phyloP scores from a whole-genome alignment of 148 eudicot species.

The Rhododendron kiyosumense region DNA sequence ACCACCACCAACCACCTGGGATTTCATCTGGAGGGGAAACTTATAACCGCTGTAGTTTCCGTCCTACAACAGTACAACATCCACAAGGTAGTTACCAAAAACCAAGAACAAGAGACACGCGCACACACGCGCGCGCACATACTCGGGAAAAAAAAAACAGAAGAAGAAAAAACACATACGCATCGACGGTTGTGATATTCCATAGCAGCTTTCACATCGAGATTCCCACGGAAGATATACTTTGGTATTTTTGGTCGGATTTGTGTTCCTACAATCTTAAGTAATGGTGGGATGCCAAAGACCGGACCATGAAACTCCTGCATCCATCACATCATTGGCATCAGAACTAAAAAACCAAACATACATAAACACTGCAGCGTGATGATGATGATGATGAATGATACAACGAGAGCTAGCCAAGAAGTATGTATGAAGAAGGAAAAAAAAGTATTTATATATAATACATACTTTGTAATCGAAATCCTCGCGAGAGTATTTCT shows the following conservation, averaged over 20 bases:
- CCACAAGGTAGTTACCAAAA: not conserved
- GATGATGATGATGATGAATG: too few species aligned
- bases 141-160: too few species aligned
- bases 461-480: too few species aligned
- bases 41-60: not conserved
- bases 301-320: not conserved
- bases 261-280: too few species aligned
- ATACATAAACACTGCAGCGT: not conserved
- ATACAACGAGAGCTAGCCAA: too few species aligned
- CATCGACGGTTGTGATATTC: not conserved
- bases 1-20: not conserved
- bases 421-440: too few species aligned
- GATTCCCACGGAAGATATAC: too few species aligned
- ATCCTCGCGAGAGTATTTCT: too few species aligned
- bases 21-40: not conserved
- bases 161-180: not conserved
- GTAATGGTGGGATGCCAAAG: too few species aligned
- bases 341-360: not conserved
- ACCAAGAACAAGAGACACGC: not conserved
- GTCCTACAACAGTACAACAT: not conserved
- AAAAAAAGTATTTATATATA: too few species aligned
- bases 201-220: not conserved
- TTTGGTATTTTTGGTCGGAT: too few species aligned
- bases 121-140: not conserved
- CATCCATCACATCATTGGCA: not conserved